A percentile compares a stretch with the other conserved stretches of the same genome.
phyloP scores from a whole-genome alignment of 352 stramenopile genomes.

The Globisporangium orthogonon region DNA sequence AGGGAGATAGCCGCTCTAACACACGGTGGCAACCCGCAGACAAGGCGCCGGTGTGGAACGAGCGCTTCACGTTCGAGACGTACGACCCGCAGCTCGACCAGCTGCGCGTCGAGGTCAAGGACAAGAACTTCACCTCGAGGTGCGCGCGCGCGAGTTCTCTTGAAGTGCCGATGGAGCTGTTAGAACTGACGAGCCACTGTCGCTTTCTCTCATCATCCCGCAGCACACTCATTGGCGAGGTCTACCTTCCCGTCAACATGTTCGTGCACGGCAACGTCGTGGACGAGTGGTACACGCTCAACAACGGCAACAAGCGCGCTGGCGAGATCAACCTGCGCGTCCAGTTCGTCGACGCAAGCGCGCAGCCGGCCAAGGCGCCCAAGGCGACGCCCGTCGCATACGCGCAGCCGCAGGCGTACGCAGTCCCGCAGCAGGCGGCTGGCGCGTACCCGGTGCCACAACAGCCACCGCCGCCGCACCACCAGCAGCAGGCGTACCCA shows the following conservation, averaged over 20 bases:
- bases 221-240: slow-evolving; percentile 71
- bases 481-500: slow-evolving; percentile 19
- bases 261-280: slow-evolving; percentile 57
- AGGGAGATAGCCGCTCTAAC: too few species aligned
- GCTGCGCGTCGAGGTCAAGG: slow-evolving; percentile 70
- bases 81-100: slow-evolving; percentile 68
- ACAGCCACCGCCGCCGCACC: too few species aligned
- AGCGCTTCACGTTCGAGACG: slow-evolving; percentile 77
- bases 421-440: slow-evolving; percentile 11
- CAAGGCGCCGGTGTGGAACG: slow-evolving; percentile 72
- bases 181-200: neutral
- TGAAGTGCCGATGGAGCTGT: neutral
- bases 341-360: slow-evolving; percentile 39
- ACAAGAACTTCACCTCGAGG: slow-evolving; percentile 79
- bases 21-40: slow-evolving; percentile 18
- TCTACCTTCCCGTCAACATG: slow-evolving; percentile 64
- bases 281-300: slow-evolving; percentile 80
- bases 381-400: slow-evolving; percentile 10
- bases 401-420: slow-evolving; percentile 22
- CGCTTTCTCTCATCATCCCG: neutral
- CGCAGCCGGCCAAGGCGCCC: neutral
- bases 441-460: too few species aligned
- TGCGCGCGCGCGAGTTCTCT: slow-evolving; percentile 4
- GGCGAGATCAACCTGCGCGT: slow-evolving; percentile 82
- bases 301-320: slow-evolving; percentile 47